Evolutionary conservation across 2,329 filamentous ascomycete species (phyloP).

Genomic region (Purpureocillium takamizusanense): DNA sequence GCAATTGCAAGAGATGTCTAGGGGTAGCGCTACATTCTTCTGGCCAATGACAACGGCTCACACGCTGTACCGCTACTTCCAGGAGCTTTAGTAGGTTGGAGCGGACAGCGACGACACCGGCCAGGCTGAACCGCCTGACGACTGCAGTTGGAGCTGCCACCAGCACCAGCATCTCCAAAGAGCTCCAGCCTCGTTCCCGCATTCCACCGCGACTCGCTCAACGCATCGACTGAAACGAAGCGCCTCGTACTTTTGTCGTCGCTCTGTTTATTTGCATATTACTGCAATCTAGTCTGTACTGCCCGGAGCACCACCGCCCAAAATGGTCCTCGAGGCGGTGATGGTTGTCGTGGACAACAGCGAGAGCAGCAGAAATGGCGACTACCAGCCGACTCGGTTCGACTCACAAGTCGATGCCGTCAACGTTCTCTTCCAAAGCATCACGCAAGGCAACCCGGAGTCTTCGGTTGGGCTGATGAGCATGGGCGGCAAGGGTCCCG

Average conservation of each 20-base stretch:
- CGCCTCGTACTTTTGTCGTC: too few relatives aligned
- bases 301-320: constrained; percentile 33
- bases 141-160: constrained; percentile 14
- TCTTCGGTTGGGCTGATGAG: constrained; percentile 97
- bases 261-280: too few relatives aligned
- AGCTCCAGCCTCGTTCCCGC: constrained; percentile 3
- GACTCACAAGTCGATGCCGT: constrained; percentile 94
- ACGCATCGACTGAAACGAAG: too few relatives aligned
- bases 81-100: neutral
- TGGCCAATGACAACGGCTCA: too few relatives aligned
- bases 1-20: too few relatives aligned
- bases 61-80: neutral
- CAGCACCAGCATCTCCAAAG: neutral
- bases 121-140: constrained; percentile 41
- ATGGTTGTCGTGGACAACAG: constrained; percentile 99
- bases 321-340: constrained; percentile 96
- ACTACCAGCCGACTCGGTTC: constrained; percentile 84
- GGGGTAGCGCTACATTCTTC: too few relatives aligned
- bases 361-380: constrained; percentile 95
- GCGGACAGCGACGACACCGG: constrained; percentile 2
- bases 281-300: too few relatives aligned
- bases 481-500: constrained; percentile 95
- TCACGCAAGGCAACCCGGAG: constrained; percentile 91
- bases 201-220: constrained; percentile 1
- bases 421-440: constrained; percentile 89